Base-by-base conservation (phyloP, 306 rosid genomes). In the Cicer pinnatifidum region DNA sequence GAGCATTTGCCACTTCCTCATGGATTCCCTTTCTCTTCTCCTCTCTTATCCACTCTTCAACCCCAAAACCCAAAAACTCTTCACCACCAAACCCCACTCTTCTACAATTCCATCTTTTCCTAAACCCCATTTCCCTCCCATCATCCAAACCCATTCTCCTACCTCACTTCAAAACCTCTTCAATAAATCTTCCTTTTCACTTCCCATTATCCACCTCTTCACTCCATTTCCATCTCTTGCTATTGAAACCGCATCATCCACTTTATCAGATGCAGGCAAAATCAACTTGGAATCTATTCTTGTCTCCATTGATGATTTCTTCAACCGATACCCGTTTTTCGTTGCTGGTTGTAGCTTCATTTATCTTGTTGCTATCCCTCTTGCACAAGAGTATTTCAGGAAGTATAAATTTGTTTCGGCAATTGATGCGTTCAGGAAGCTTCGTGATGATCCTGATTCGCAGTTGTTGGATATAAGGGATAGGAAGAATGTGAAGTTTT, bases 401-500 rank as follows among this genome's bases (percentile, higher is more conserved):
- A 89, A 94, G 44, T 94, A 79, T 78, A 94, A 91, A 81, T 89
- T 83, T 69, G 66, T 91, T 3, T 81, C 85, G 4, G 91, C 96
- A 82, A 87, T 94, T 67, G 91, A 89, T 62, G 99, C 92, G 0
- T 94, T 88, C 75, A 77, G 82, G 66, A 91, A 79, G 80, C 89
- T 94, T 40, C 73, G 91, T 41, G 92, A 90, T 61, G 88, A 91
- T 56, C 86, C 92, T 0, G 75, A 62, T 69, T 76, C 83, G 1
- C 93, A 83, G 88, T 84, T 94, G 10, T 67, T 94, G 88, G 99
- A 94, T 77, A 78, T 94, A 43, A 88, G 99, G 73, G 95, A 87
- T 16, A 73, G 41, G 70, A 91, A 86, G 85, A 85, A 71, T 13
- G 76, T 86, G 88, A 84, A 63, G 83, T 67, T 58, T 68, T 43